Evolutionary conservation across 306 rosid genomes (phyloP), one percentile per base, ranked within the genome.

Genomic region (Cucurbita argyrosperma): DNA sequence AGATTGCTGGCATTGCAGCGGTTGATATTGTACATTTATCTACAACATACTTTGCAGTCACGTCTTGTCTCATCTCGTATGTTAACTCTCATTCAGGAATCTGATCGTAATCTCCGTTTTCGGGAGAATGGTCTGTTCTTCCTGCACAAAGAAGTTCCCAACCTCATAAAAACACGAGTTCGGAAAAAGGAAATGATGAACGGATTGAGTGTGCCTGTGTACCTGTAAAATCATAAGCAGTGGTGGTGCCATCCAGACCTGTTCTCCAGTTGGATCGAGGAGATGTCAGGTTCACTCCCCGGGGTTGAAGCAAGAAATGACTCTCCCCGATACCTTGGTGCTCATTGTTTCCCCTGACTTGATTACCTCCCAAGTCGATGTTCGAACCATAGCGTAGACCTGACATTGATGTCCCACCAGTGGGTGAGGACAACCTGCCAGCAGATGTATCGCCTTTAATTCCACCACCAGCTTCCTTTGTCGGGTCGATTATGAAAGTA

Each of bases 51-150:
- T 35, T 72, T 54, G 30, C 63, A 38, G 76, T 55, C 64, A 37
- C 11, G 39, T 43, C 63, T 39, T 11, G 35, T 30, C 35, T 30
- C 35, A 38, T 18, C 72, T n/a, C 40, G 0, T 54, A 8, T 6
- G 76, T 72, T 72, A 55, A 19, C 51, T 10, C 63, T 72, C 84
- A 86, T 64, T 89, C 96, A n/a, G 82, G 90, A 78, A 90, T 89
- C 80, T 87, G 92, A 47, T 84, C 91, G 26, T 89, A 90, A 80
- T 90, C 98, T 42, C 98, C 96, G 23, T 93, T 93, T 85, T 90
- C 96, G 0, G 94, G 97, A 76, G 97, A 90, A 37, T 88, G 92
- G 0, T 82, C 81, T 67, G 79, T 87, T 26, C 76, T 88, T 35
- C 89, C 98, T 76, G 60, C 23, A 43, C 21, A 26, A 30, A 16